Base-by-base conservation (phyloP, 139 green algal genomes). In the Chlamydomonas incerta region DNA sequence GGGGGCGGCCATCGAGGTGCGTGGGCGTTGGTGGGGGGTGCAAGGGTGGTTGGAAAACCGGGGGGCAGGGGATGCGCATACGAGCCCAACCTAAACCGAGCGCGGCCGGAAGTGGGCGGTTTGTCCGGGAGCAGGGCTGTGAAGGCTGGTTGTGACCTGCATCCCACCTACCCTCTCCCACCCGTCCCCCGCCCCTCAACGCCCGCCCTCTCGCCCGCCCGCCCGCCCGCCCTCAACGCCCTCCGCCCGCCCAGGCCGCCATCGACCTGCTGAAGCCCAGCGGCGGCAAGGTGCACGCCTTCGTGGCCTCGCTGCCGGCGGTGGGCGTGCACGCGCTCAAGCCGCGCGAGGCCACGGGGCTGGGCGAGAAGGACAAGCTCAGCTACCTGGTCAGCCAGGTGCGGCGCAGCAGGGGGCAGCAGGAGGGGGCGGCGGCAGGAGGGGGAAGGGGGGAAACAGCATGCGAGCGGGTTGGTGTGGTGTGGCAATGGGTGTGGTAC, bases 221-320 rank as follows among this genome's bases (percentile, higher is more conserved):
- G n/a, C n/a, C n/a, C n/a, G n/a, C n/a, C n/a, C n/a, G n/a, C n/a
- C n/a, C n/a, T n/a, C n/a, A n/a, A n/a, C n/a, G n/a, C n/a, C n/a
- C n/a, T n/a, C n/a, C n/a, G n/a, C 8, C 41, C 31, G 21, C 69
- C 0, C 75, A 95, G 80, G 93, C 93, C 34, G 91, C 92, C 4
- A 83, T 98, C 4, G 83, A 95, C 72, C 90, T 93, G 55, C 88
- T 98, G 5, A 94, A 95, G 80, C 88, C 85, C 2, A 89, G 46
- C 35, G 96, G 96, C 70, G 96, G 96, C 66, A 96, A 96, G 85
- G 69, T 98, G 66, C 90, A 96, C 83, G 94, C 91, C 10, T 98
- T 98, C 81, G 72, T 98, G 33, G 82, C 87, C 46, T 85, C 63
- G 37, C 88, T 97, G 82, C 94, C 96, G 21, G 91, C 87, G 47